A percentile compares a stretch with the other conserved stretches of the same genome.
Conservation (phyloP, 2,329 filamentous ascomycete genomes). For the Fusarium sp. region DNA sequence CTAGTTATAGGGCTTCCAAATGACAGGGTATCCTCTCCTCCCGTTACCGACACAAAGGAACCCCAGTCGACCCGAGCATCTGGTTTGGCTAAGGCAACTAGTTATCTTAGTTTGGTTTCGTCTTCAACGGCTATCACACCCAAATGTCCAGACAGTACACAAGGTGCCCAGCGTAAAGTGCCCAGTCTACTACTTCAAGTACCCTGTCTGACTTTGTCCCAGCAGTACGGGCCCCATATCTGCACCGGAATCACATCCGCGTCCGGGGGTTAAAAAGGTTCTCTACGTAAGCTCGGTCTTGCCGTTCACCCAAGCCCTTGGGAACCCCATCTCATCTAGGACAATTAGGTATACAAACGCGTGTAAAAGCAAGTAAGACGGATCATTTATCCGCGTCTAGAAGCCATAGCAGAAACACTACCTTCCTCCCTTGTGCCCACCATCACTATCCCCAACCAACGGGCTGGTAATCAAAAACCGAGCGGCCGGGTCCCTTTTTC, state of each 20-base stretch:
- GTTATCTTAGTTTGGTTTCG: not conserved
- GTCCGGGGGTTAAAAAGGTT: not conserved
- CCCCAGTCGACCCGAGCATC: constrained; percentile 19
- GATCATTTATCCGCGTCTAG: constrained; percentile 10
- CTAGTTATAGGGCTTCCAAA: constrained; percentile 25
- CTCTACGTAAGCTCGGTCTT: not conserved
- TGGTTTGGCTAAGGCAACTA: constrained; percentile 26
- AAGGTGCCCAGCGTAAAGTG: no score
- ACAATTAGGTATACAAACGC: constrained; percentile 8
- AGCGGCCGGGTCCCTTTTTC: constrained; percentile 15
- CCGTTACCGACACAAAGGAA: constrained; percentile 38
- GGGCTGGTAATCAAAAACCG: constrained; percentile 14
- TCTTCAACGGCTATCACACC: constrained; percentile 2
- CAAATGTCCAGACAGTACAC: no score
- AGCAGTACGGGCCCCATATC: constrained; percentile 14
- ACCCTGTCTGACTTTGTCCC: constrained; percentile 1
- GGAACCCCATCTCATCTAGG: constrained; percentile 11
- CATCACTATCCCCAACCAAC: constrained; percentile 7
- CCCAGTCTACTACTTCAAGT: no score
- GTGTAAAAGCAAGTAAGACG: constrained; percentile 28
- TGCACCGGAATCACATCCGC: constrained; percentile 33
- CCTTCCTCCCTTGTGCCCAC: constrained; percentile 10
- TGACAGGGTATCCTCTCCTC: constrained; percentile 1
- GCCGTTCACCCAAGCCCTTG: constrained; percentile 6
- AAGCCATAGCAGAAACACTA: constrained; percentile 4